These are phyloP conservation scores for Acanthamoeba divionensis DNA, from an alignment of 208 protist species.

Conservation along the genomic window DNA sequence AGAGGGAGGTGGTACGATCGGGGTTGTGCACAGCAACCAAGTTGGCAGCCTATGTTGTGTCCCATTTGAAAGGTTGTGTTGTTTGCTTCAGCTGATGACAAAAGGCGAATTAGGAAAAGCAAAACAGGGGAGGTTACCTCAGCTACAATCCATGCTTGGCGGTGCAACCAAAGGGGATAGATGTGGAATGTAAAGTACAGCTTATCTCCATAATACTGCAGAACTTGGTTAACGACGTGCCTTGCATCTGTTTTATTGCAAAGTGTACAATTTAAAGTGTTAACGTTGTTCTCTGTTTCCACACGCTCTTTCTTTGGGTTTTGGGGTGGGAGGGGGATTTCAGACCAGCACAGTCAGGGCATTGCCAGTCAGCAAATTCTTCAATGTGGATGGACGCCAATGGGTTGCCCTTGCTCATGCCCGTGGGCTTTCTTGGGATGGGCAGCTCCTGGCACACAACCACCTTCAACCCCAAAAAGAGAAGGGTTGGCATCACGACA, in stretches of 20 bases:
- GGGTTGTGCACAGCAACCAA: neutral
- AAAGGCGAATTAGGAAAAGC: too few relatives aligned
- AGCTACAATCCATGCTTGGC: neutral
- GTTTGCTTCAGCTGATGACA: too few relatives aligned
- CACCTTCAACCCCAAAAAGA: neutral
- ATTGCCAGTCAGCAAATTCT: constrained; percentile 33
- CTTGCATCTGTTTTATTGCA: too few relatives aligned
- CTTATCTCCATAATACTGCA: neutral
- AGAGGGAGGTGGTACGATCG: neutral
- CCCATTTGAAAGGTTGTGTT: too few relatives aligned
- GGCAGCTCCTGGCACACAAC: neutral
- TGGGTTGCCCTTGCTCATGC: constrained; percentile 10
- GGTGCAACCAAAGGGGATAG: constrained; percentile 24
- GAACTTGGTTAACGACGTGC: neutral
- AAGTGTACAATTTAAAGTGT: too few relatives aligned
- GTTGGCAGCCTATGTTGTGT: neutral
- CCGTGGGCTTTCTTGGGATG: neutral
- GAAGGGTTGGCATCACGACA: too few relatives aligned
- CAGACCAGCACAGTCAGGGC: constrained; percentile 1
- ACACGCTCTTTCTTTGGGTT: too few relatives aligned
- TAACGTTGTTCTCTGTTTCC: too few relatives aligned
- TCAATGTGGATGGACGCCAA: neutral
- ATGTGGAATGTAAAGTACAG: constrained; percentile 7
- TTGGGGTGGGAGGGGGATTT: neutral
- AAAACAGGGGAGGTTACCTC: too few relatives aligned